phyloP scores from a whole-genome alignment of 2,329 filamentous ascomycete genomes.

The Cryphonectria nitschkei region DNA sequence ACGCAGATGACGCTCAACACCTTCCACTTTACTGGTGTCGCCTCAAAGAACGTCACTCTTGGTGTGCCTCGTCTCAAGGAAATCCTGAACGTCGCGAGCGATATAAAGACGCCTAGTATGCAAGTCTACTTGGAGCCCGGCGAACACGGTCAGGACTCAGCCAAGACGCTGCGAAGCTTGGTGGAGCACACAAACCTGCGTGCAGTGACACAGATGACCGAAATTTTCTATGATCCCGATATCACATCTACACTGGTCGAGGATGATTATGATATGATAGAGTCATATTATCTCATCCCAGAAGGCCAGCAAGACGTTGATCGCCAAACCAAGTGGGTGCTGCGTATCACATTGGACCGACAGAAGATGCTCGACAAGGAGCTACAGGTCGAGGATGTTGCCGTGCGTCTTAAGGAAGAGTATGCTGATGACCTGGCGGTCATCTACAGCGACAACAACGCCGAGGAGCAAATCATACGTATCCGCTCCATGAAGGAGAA shows the following conservation, averaged over 20 bases:
- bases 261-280: conserved; percentile 90
- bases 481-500: conserved; percentile 76
- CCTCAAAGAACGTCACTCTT: conserved; percentile 98
- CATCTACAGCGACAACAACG: conserved; percentile 98
- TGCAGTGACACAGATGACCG: conserved; percentile 87
- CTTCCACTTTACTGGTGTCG: conserved; percentile 99
- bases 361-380: conserved; percentile 96
- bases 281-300: conserved; percentile 94
- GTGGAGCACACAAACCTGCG: conserved; percentile 95
- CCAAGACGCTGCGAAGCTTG: conserved; percentile 82
- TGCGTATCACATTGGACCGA: conserved; percentile 90
- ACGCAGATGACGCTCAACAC: conserved; percentile 99
- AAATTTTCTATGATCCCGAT: conserved; percentile 97
- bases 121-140: conserved; percentile 77
- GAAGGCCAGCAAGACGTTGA: conserved; percentile 70
- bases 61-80: conserved; percentile 99
- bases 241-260: conserved; percentile 83
- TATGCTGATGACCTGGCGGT: conserved; percentile 86
- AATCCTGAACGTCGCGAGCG: conserved; percentile 95
- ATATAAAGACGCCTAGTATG: conserved; percentile 99
- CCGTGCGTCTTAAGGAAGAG: conserved; percentile 83
- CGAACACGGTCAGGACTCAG: conserved; percentile 64
- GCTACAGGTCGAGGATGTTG: conserved; percentile 88
- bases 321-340: conserved; percentile 89
- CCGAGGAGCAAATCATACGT: conserved; percentile 91